These are phyloP conservation scores for Lignosus rhinocerotis DNA, from an alignment of 1,284 basidiomycete species.

Conservation along the genomic window DNA sequence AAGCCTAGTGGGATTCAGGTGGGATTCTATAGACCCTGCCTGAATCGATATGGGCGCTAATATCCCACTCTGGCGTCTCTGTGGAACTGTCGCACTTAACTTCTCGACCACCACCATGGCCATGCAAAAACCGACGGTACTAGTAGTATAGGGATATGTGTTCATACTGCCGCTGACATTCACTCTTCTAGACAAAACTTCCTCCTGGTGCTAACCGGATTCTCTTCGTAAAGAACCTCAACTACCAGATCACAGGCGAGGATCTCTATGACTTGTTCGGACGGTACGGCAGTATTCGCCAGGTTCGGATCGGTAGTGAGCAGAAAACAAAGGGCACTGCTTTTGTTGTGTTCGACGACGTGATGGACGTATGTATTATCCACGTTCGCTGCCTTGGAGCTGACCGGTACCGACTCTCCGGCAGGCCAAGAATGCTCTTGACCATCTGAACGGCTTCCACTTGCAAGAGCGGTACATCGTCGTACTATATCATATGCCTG, in stretches of 20 bases:
- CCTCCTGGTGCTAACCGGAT: conserved; percentile 85
- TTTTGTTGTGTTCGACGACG: conserved; percentile 90
- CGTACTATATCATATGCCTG: conserved; percentile 96
- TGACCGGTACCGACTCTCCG: conserved; percentile 5
- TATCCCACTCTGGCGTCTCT: background rate
- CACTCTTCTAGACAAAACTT: conserved; percentile 62
- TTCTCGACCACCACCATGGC: conserved; percentile 47
- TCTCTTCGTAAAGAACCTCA: conserved; percentile 87
- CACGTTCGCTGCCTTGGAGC: conserved; percentile 14
- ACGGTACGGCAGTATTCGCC: conserved; percentile 94
- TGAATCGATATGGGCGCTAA: conserved; percentile 1
- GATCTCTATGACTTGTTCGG: conserved; percentile 98
- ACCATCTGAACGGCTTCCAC: conserved; percentile 98
- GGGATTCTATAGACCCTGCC: conserved; percentile 8
- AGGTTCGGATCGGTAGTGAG: conserved; percentile 92
- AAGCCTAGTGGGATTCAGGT: background rate
- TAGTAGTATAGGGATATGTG: conserved; percentile 22
- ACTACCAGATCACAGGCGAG: conserved; percentile 92
- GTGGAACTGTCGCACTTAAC: background rate
- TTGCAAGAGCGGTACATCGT: conserved; percentile 97
- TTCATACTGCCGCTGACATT: background rate
- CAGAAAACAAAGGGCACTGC: conserved; percentile 94
- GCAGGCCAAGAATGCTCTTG: conserved; percentile 93
- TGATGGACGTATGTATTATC: conserved; percentile 74
- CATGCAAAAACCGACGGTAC: conserved; percentile 62